A percentile compares a stretch with the other conserved stretches of the same genome.
Conservation (phyloP, 2,329 filamentous ascomycete species). For the Talaromyces funiculosus region DNA sequence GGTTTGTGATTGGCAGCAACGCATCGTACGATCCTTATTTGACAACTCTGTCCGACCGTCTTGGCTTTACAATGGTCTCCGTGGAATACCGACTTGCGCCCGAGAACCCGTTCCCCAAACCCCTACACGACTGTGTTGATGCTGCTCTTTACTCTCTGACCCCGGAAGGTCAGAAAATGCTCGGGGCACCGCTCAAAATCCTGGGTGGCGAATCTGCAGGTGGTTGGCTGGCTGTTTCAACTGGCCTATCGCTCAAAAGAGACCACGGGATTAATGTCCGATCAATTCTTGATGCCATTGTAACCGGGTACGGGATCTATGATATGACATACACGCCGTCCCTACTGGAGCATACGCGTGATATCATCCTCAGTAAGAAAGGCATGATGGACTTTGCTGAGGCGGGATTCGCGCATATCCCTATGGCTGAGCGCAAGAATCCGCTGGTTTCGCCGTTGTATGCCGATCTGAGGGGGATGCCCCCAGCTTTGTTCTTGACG, state of each 20-base stretch:
- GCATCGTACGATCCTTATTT: not conserved
- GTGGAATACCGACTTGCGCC: slow-evolving; percentile 24
- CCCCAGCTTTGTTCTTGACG: not conserved
- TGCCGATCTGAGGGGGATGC: not conserved
- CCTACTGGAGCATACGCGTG: not conserved
- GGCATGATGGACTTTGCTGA: not conserved
- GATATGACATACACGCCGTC: not conserved
- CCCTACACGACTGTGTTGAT: not conserved
- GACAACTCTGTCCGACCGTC: not conserved
- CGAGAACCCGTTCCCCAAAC: slow-evolving; percentile 20
- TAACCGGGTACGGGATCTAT: not conserved
- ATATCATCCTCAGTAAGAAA: not conserved
- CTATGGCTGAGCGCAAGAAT: not conserved
- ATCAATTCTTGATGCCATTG: not conserved
- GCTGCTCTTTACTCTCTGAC: not conserved
- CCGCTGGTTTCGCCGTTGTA: not conserved
- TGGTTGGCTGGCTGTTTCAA: not conserved
- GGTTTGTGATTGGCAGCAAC: not conserved
- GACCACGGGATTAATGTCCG: not conserved
- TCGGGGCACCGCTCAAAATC: not conserved
- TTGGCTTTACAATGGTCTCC: slow-evolving; percentile 19
- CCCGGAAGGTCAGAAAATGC: not conserved
- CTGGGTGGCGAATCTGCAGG: not conserved
- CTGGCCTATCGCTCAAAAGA: not conserved
- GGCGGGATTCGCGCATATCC: not conserved